phyloP scores from a whole-genome alignment of 148 eudicot species.

The Fagopyrum tataricum region DNA sequence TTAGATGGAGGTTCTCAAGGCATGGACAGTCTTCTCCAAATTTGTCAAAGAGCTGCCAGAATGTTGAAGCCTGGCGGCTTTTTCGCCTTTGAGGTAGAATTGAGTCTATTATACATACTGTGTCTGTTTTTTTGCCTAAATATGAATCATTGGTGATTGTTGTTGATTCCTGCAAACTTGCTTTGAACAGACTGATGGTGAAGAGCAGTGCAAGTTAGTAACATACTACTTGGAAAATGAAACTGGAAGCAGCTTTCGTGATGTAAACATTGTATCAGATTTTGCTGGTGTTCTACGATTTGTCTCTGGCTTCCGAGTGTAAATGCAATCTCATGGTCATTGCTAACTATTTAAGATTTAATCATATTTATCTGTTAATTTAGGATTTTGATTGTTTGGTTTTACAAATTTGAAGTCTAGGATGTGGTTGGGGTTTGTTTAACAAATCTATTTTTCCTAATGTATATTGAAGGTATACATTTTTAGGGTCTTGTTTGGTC shows the following conservation, averaged over 20 bases:
- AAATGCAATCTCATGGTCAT: neutral
- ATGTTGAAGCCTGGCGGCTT: constrained; percentile 87
- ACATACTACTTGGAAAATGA: constrained; percentile 37
- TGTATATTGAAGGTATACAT: too few species aligned
- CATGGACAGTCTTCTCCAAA: constrained; percentile 52
- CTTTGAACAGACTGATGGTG: constrained; percentile 75
- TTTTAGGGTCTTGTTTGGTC: too few species aligned
- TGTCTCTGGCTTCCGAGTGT: constrained; percentile 50
- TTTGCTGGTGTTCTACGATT: constrained; percentile 76
- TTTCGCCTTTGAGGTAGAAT: constrained; percentile 79
- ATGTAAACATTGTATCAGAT: constrained; percentile 49
- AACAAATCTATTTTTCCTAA: too few species aligned
- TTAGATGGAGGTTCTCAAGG: constrained; percentile 80
- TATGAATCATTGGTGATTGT: constrained; percentile 11
- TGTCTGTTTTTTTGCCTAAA: neutral
- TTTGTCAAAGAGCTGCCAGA: constrained; percentile 42
- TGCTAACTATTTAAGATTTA: neutral
- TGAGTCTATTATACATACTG: neutral
- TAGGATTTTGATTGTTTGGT: too few species aligned
- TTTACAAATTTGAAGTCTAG: too few species aligned
- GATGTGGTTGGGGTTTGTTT: too few species aligned
- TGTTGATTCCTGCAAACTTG: neutral
- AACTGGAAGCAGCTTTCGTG: constrained; percentile 34
- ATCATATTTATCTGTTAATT: too few species aligned
- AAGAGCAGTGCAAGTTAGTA: constrained; percentile 67